Conservation (phyloP, 1,284 basidiomycete genomes). For the Ceratobasidium sp. region DNA sequence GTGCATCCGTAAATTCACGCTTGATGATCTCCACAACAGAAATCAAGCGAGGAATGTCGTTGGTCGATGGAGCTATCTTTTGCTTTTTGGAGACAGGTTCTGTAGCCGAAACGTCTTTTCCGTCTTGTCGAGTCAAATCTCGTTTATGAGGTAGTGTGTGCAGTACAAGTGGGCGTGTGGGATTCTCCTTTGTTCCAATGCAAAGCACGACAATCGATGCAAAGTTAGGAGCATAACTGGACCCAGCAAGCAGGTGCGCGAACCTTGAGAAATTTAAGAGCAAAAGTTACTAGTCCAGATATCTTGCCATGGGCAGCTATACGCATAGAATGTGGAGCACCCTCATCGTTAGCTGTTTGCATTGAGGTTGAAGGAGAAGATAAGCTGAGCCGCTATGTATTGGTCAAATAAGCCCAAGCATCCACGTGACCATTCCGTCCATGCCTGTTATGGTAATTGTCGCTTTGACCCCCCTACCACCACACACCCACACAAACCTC, state of each 20-base stretch:
- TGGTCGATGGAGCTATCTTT: slow-evolving; percentile 58
- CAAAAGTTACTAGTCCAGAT: slow-evolving; percentile 70
- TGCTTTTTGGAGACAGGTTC: slow-evolving; percentile 43
- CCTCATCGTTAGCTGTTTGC: slow-evolving; percentile 9
- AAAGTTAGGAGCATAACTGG: not conserved
- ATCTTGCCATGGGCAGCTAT: slow-evolving; percentile 77
- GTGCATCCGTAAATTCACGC: slow-evolving; percentile 71
- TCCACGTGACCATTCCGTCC: no score
- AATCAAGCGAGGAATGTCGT: slow-evolving; percentile 74
- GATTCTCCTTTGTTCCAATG: slow-evolving; percentile 64
- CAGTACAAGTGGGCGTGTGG: slow-evolving; percentile 68
- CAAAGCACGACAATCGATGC: slow-evolving; percentile 8
- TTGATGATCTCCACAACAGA: slow-evolving; percentile 88
- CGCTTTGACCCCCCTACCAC: no score
- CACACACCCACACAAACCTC: no score
- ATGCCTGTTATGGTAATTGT: no score
- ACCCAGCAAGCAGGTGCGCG: slow-evolving; percentile 1
- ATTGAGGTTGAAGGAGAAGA: not conserved
- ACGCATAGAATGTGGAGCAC: slow-evolving; percentile 62
- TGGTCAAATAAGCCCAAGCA: not conserved
- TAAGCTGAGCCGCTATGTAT: not conserved
- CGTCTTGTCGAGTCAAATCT: slow-evolving; percentile 24
- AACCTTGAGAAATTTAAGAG: slow-evolving; percentile 74
- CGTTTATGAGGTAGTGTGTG: slow-evolving; percentile 71
- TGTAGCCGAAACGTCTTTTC: slow-evolving; percentile 47